Base-by-base conservation (phyloP, 805 yeast genomes). In the Blastobotrys peoriensis region DNA sequence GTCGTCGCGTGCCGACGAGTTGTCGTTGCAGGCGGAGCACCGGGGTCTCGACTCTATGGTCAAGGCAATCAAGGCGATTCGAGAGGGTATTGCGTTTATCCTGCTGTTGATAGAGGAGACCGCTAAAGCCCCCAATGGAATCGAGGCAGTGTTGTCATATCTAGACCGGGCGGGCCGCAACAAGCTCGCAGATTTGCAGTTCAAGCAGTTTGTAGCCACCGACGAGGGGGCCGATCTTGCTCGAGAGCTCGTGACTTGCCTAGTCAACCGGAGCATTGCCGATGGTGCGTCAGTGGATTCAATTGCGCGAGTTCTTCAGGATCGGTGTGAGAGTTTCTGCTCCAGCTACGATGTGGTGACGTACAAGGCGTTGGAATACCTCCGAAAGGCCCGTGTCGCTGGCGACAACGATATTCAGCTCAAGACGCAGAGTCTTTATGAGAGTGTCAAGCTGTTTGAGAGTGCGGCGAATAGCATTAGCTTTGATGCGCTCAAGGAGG, bases 281-380 rank as follows among this genome's bases (percentile, higher is more conserved):
- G 79, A 85, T 52, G 98, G 98, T n/a, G 91, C 86, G 3, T 84
- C 95, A 0, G 91, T 93, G 37, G 98, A 91, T 60, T 71, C 83
- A 46, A 86, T 91, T 41, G 95, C 97, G 1, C 79, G 81, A 28
- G 79, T 89, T 1, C 68, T 93, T 41, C 96, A 93, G 64, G 94
- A 86, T 44, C 81, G 91, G 48, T 93, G 98, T 69, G 95, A 95
- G 1, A 80, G 95, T 0, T 93, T 88, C 64, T 93, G 98, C 59
- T 86, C 97, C 0, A 79, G 95, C 13, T 86, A 84, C 53, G 98
- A 93, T 64, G 96, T 93, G 21, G 74, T 88, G 48, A 86, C 93
- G 10, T 93, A 89, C 71, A 84, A 91, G 63, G 98, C 97, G 0
- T 80, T 88, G 55, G 98, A 93, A 62, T 88, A 84, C 61, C 70